A percentile compares a stretch with the other conserved stretches of the same genome.
Evolutionary conservation across 805 yeast genomes (phyloP).

Genomic region (Candida schatavii): DNA sequence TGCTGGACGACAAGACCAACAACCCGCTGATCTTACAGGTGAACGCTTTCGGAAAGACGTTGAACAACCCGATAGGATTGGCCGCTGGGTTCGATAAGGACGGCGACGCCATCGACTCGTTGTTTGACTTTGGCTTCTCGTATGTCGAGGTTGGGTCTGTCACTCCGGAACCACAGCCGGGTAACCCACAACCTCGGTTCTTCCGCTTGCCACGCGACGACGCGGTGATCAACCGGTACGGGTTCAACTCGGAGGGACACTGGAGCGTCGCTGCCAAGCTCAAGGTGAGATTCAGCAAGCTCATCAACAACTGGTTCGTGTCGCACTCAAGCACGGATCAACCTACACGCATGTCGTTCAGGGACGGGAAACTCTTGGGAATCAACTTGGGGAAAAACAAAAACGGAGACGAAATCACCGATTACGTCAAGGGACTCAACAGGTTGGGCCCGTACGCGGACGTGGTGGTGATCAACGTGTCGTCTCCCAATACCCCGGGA

Average conservation of each 20-base stretch:
- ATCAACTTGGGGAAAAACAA: conserved; percentile 92
- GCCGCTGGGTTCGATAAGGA: conserved; percentile 97
- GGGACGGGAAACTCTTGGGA: conserved; percentile 65
- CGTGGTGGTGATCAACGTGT: conserved; percentile 84
- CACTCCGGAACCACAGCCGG: conserved; percentile 91
- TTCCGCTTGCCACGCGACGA: conserved; percentile 81
- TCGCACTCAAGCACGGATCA: conserved; percentile 13
- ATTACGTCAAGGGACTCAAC: conserved; percentile 81
- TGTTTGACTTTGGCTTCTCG: conserved; percentile 76
- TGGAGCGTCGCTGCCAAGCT: conserved; percentile 66
- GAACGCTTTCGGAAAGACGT: conserved; percentile 59
- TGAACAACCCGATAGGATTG: conserved; percentile 81
- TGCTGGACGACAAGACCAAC: conserved; percentile 53
- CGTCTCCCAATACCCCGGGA: conserved; percentile 96
- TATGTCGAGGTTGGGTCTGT: conserved; percentile 92
- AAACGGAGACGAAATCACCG: conserved; percentile 84
- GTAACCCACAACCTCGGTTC: conserved; percentile 90
- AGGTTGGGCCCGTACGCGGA: conserved; percentile 83
- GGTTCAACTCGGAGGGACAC: conserved; percentile 92
- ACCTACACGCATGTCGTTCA: conserved; percentile 47
- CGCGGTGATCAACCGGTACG: conserved; percentile 92
- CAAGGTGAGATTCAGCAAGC: conserved; percentile 55
- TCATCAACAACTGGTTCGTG: conserved; percentile 18
- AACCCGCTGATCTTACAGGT: conserved; percentile 46
- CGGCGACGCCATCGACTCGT: conserved; percentile 84